phyloP scores from a whole-genome alignment of 2,329 filamentous ascomycete genomes.

The Aspergillus clavatus region DNA sequence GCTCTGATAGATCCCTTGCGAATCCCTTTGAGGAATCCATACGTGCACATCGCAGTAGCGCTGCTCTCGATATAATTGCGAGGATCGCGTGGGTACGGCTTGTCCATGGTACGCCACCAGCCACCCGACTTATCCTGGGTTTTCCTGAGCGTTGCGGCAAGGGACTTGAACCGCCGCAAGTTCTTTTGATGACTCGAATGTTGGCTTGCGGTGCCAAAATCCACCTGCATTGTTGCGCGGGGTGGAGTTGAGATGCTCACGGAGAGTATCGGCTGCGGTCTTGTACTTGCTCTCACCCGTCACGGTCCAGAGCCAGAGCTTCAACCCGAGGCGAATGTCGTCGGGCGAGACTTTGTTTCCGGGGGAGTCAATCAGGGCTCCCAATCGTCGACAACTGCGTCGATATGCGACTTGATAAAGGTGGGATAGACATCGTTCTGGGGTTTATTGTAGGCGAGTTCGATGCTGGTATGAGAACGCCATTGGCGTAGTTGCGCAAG shows the following conservation, averaged over 20 bases:
- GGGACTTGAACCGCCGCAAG: conserved; percentile 10
- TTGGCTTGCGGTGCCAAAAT: conserved; percentile 14
- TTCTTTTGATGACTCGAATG: conserved; percentile 9
- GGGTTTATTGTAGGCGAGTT: conserved; percentile 15
- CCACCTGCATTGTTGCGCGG: conserved; percentile 12
- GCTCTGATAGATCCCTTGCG: conserved; percentile 7
- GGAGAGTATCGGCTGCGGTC: conserved; percentile 10
- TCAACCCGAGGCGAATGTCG: conserved; percentile 13
- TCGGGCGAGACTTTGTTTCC: conserved; percentile 9
- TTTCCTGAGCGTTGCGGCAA: conserved; percentile 8
- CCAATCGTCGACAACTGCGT: conserved; percentile 7
- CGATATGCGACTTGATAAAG: conserved; percentile 11
- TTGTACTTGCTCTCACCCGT: conserved; percentile 14
- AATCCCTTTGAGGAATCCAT: conserved; percentile 11
- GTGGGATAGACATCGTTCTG: conserved; percentile 1
- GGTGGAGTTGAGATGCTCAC: conserved; percentile 10
- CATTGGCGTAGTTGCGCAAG: conserved; percentile 15
- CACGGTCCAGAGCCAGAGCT: conserved; percentile 9
- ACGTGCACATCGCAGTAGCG: conserved; percentile 14
- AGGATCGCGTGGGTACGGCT: conserved; percentile 8
- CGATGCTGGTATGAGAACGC: conserved; percentile 11
- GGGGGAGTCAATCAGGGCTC: conserved; percentile 4
- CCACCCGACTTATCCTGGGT: conserved; percentile 11
- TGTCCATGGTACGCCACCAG: conserved; percentile 14
- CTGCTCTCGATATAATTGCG: conserved; percentile 16